A percentile compares a stretch with the other conserved stretches of the same genome.
Conservation (phyloP, 176 grass and related monocot genomes). For the Rhynchospora tenuis region DNA sequence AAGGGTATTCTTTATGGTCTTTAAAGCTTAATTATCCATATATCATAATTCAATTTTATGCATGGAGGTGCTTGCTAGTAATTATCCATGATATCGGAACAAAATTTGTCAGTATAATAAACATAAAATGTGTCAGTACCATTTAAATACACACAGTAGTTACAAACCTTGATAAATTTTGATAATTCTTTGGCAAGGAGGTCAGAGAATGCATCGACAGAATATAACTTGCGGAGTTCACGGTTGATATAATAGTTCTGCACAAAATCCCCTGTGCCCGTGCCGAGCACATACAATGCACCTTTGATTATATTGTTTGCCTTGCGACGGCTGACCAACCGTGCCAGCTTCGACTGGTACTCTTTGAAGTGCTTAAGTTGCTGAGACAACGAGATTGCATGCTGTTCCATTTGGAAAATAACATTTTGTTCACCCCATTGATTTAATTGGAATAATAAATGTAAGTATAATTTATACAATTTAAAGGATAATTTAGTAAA, state of each 20-base stretch:
- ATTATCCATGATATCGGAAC: not conserved
- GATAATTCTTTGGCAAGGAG: constrained; percentile 45
- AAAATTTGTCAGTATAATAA: not conserved
- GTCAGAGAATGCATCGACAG: constrained; percentile 42
- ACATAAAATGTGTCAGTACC: not conserved
- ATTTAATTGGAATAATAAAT: not conserved
- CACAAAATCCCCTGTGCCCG: constrained; percentile 59
- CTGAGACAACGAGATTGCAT: constrained; percentile 58
- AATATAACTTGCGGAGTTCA: constrained; percentile 35
- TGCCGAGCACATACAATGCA: constrained; percentile 66
- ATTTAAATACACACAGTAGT: not conserved
- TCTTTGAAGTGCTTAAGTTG: constrained; percentile 69
- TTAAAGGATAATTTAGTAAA: not conserved
- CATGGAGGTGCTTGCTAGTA: not conserved
- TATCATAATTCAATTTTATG: not conserved
- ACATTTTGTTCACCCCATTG: not conserved
- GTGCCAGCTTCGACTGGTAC: constrained; percentile 55
- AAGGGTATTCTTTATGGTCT: not conserved
- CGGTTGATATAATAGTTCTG: constrained; percentile 94
- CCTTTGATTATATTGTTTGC: constrained; percentile 43
- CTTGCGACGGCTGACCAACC: constrained; percentile 30
- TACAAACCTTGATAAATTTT: constrained; percentile 39
- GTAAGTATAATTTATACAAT: not conserved
- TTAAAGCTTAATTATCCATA: not conserved
- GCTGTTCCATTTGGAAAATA: constrained; percentile 23